A percentile compares a stretch with the other conserved stretches of the same genome.
These are phyloP conservation scores for Dalechampia spathulata DNA, from an alignment of 441 rosid genomes.

Conservation along the genomic window DNA sequence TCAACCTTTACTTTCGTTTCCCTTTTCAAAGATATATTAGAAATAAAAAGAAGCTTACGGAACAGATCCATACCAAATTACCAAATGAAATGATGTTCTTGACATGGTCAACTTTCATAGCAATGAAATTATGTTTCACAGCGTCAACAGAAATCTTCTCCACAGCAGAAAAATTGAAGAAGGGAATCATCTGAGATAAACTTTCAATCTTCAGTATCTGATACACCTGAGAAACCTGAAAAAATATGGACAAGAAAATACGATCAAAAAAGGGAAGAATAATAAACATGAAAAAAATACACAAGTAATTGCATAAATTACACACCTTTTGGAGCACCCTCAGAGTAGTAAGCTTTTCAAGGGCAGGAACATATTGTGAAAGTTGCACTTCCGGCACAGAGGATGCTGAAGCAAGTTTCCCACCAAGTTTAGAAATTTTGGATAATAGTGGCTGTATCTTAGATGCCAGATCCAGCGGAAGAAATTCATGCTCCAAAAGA, in stretches of 20 bases:
- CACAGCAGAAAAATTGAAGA: conserved; percentile 67
- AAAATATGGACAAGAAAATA: conserved; percentile 1
- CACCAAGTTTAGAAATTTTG: conserved; percentile 80
- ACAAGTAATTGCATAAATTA: conserved; percentile 1
- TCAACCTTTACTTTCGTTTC: background rate
- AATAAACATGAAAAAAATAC: background rate
- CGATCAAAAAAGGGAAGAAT: background rate
- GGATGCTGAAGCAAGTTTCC: conserved; percentile 86
- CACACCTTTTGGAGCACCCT: conserved; percentile 90
- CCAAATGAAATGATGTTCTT: conserved; percentile 64
- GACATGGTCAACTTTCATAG: conserved; percentile 88
- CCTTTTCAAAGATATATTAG: background rate
- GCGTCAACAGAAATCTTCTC: conserved; percentile 96
- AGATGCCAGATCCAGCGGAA: conserved; percentile 75
- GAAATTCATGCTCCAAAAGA: conserved; percentile 85
- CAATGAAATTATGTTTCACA: conserved; percentile 67
- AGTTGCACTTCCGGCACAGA: conserved; percentile 88
- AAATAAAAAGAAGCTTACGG: background rate
- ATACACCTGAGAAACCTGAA: conserved; percentile 88
- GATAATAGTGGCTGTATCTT: conserved; percentile 70
- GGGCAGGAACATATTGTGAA: conserved; percentile 71
- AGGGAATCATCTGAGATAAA: conserved; percentile 82
- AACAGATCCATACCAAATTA: conserved; percentile 44
- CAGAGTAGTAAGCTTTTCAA: conserved; percentile 82
- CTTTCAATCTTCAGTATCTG: conserved; percentile 76